Evolutionary conservation across 164 flowering plant genomes (phyloP).

Genomic region (Magnolia sinica): DNA sequence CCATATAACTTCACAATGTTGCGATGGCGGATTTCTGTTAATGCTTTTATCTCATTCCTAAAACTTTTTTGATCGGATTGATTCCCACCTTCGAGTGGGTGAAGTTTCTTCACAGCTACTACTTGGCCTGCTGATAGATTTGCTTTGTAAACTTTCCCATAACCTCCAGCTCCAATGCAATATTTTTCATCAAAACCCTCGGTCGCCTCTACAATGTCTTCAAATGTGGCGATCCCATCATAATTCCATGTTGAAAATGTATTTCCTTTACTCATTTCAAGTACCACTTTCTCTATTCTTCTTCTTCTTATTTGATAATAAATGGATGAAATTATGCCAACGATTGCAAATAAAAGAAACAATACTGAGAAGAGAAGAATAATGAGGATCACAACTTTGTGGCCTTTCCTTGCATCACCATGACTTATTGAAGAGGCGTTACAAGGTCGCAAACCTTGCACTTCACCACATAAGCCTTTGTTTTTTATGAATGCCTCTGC

Average conservation of each 20-base stretch:
- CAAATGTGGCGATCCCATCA: neutral
- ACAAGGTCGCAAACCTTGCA: too few relatives aligned
- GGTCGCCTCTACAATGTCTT: constrained; percentile 44
- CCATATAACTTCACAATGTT: constrained; percentile 62
- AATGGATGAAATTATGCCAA: too few relatives aligned
- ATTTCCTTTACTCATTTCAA: constrained; percentile 14
- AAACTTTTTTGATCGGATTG: constrained; percentile 16
- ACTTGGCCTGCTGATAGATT: constrained; percentile 34
- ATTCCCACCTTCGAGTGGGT: constrained; percentile 29
- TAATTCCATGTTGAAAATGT: constrained; percentile 29
- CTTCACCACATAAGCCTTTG: too few relatives aligned
- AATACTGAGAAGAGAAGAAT: too few relatives aligned
- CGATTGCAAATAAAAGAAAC: too few relatives aligned
- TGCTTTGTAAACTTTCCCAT: constrained; percentile 54
- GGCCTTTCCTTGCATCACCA: too few relatives aligned
- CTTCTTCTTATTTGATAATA: too few relatives aligned
- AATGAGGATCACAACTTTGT: too few relatives aligned
- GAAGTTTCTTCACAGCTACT: constrained; percentile 51
- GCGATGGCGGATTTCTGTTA: constrained; percentile 57
- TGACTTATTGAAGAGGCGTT: too few relatives aligned
- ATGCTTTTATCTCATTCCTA: constrained; percentile 44
- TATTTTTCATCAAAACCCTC: constrained; percentile 42
- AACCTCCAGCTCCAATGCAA: constrained; percentile 62
- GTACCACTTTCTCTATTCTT: too few relatives aligned
- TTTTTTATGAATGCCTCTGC: too few relatives aligned